phyloP scores from a whole-genome alignment of 305 asterid species.

The Salvia sclarea region DNA sequence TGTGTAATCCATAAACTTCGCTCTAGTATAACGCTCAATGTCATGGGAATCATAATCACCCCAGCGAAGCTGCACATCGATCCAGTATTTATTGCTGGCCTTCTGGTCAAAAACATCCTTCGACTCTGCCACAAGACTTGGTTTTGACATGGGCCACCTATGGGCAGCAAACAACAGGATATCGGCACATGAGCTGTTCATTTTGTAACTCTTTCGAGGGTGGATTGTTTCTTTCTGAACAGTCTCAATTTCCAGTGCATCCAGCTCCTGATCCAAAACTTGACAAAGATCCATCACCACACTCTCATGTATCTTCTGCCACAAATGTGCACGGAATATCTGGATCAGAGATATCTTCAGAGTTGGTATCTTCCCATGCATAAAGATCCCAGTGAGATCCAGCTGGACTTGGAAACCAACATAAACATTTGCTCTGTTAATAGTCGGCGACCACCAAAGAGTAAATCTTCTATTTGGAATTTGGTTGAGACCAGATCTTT shows the following conservation, averaged over 20 bases:
- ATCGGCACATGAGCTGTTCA: conserved; percentile 99
- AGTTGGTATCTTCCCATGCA: conserved; percentile 99
- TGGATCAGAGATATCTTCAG: conserved; percentile 94
- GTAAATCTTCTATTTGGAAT: conserved; percentile 96
- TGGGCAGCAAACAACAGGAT: conserved; percentile 98
- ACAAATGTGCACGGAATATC: conserved; percentile 99
- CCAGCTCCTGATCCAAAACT: conserved; percentile 98
- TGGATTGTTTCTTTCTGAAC: conserved; percentile 99
- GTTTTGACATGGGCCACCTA: conserved; percentile 99
- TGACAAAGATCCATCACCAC: conserved; percentile 99
- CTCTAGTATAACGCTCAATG: conserved; percentile 94
- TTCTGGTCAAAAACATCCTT: conserved; percentile 99
- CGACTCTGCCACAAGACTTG: conserved; percentile 98
- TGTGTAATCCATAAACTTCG: conserved; percentile 98
- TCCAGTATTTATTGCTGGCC: conserved; percentile 98
- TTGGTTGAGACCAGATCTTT: conserved; percentile 98
- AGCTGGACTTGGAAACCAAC: conserved; percentile 99
- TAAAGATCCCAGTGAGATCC: conserved; percentile 97
- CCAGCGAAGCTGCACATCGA: conserved; percentile 99
- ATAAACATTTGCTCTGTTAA: conserved; percentile 94
- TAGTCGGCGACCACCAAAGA: conserved; percentile 99
- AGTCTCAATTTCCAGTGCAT: conserved; percentile 96
- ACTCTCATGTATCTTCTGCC: conserved; percentile 99
- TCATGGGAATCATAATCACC: conserved; percentile 99
- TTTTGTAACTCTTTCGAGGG: conserved; percentile 98